These are phyloP conservation scores for Picea glauca DNA, from an alignment of 75 land plant species.

Conservation along the genomic window DNA sequence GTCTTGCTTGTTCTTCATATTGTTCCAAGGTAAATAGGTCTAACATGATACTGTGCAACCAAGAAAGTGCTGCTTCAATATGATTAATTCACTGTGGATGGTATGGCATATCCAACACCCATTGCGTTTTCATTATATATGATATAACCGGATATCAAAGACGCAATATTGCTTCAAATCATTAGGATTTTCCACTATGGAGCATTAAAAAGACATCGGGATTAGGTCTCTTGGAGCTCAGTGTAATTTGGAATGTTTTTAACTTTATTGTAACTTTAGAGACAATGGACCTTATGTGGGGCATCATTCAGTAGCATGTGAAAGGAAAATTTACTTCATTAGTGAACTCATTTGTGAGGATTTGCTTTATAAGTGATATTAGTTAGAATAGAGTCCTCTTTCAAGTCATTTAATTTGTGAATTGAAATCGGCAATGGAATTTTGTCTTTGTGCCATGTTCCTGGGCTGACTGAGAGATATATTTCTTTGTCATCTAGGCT, in stretches of 20 bases:
- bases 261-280: no score
- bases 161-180: not conserved
- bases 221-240: not conserved
- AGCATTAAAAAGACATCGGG: not conserved
- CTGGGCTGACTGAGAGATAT: not conserved
- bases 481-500: conserved; percentile 12
- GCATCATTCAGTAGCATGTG: no score
- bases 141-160: not conserved
- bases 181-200: not conserved
- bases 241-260: not conserved
- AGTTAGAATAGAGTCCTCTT: not conserved
- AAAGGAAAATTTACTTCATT: not conserved
- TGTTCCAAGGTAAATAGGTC: not conserved
- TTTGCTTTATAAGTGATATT: not conserved
- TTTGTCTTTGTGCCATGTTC: not conserved
- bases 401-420: not conserved
- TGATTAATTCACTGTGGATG: not conserved
- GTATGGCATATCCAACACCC: not conserved
- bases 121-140: not conserved
- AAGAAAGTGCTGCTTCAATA: not conserved
- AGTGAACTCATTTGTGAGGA: not conserved
- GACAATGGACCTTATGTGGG: no score
- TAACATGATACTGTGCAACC: not conserved
- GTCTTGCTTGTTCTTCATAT: not conserved
- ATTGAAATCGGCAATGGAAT: not conserved